These are phyloP conservation scores for Mycena rebaudengoi DNA, from an alignment of 768 basidiomycete genomes.

Conservation along the genomic window DNA sequence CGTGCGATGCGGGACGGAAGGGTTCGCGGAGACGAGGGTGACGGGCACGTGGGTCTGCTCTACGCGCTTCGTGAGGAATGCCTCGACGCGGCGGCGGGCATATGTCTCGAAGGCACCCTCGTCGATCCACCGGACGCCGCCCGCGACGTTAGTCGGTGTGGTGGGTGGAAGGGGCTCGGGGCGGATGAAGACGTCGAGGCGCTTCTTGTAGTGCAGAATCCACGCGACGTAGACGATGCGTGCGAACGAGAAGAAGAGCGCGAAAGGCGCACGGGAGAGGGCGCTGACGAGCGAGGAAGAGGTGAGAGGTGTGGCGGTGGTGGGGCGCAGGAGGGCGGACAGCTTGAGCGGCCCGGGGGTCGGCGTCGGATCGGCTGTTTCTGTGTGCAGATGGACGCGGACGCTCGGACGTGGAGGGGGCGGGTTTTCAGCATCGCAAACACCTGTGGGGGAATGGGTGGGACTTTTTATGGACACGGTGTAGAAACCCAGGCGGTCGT, in stretches of 20 bases:
- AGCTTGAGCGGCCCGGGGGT: constrained; percentile 55
- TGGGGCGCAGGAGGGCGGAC: constrained; percentile 55
- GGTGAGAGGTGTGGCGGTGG: constrained; percentile 48
- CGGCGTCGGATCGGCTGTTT: constrained; percentile 11
- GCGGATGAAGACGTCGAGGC: constrained; percentile 62
- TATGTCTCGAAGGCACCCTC: constrained; percentile 43
- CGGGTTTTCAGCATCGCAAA: constrained; percentile 20
- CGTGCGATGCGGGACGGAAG: constrained; percentile 34
- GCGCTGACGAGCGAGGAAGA: constrained; percentile 45
- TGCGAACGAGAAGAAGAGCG: constrained; percentile 61
- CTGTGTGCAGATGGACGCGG: constrained; percentile 49
- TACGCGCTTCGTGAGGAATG: constrained; percentile 45
- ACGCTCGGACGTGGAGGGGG: constrained; percentile 45
- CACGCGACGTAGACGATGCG: constrained; percentile 72
- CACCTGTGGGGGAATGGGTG: constrained; percentile 41
- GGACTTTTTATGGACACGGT: constrained; percentile 62
- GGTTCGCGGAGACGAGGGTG: constrained; percentile 48
- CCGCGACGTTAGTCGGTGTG: constrained; percentile 23
- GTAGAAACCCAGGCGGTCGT: constrained; percentile 74
- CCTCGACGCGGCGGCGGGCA: constrained; percentile 40
- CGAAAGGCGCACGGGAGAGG: constrained; percentile 56
- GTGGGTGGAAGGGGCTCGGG: constrained; percentile 59
- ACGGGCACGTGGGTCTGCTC: constrained; percentile 45
- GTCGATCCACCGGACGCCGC: constrained; percentile 46
- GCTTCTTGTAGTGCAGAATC: constrained; percentile 66